Conservation (phyloP, 2,329 filamentous ascomycete genomes). For the Colletotrichum sidae region DNA sequence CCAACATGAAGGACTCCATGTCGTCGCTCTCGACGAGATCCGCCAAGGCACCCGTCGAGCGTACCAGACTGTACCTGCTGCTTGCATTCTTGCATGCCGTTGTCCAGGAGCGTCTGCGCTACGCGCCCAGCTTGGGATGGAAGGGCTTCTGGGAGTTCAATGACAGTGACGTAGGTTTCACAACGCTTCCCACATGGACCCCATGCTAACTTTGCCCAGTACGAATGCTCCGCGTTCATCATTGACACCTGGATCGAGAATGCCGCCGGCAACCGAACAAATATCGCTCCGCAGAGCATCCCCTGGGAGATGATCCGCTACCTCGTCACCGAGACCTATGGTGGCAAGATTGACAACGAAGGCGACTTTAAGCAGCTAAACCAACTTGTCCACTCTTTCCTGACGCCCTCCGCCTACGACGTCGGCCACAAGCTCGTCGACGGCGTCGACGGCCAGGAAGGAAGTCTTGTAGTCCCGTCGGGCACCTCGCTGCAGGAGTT, state of each 20-base stretch:
- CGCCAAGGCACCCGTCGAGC: conserved; percentile 87
- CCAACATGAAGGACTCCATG: conserved; percentile 99
- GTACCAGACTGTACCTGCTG: conserved; percentile 88
- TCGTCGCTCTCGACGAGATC: conserved; percentile 82
- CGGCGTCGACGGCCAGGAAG: conserved; percentile 66
- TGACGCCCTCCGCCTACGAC: conserved; percentile 92
- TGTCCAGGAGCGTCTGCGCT: conserved; percentile 92
- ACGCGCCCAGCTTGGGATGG: conserved; percentile 94
- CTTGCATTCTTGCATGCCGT: conserved; percentile 96
- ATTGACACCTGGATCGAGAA: conserved; percentile 94
- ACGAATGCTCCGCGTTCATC: conserved; percentile 96
- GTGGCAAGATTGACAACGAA: conserved; percentile 95
- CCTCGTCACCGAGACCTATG: conserved; percentile 93
- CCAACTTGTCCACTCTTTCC: conserved; percentile 78
- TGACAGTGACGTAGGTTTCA: conserved; percentile 88
- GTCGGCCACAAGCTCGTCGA: conserved; percentile 91
- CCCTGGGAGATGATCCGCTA: conserved; percentile 97
- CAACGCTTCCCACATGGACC: neutral
- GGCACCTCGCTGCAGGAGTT: conserved; percentile 89
- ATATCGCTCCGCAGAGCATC: conserved; percentile 92
- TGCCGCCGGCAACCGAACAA: conserved; percentile 85
- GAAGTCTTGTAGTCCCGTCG: conserved; percentile 78
- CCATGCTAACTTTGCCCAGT: conserved; percentile 61
- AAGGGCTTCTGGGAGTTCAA: conserved; percentile 99
- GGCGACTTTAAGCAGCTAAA: conserved; percentile 82